phyloP scores from a whole-genome alignment of 1,139 yeast genomes.

The Yamadazyma pseudoaaseri region DNA sequence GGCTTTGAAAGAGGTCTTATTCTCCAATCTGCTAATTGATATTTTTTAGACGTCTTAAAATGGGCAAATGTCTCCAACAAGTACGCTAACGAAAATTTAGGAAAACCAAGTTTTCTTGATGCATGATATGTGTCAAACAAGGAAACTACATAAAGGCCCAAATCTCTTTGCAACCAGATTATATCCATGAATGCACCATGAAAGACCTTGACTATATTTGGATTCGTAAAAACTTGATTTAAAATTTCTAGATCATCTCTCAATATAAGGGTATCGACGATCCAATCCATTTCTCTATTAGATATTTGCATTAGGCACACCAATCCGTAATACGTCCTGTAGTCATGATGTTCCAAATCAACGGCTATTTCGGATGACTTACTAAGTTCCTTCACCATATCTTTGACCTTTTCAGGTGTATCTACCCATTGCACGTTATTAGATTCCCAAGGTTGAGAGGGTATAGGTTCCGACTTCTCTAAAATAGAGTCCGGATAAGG shows the following conservation, averaged over 20 bases:
- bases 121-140: slow-evolving; percentile 94
- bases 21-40: slow-evolving; percentile 98
- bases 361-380: slow-evolving; percentile 72
- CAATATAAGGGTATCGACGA: slow-evolving; percentile 74
- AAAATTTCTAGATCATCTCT: slow-evolving; percentile 68
- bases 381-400: slow-evolving; percentile 55
- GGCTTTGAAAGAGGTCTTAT: slow-evolving; percentile 76
- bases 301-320: slow-evolving; percentile 95
- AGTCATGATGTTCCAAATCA: slow-evolving; percentile 97
- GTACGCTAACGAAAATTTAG: slow-evolving; percentile 82
- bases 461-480: slow-evolving; percentile 47
- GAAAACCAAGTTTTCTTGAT: slow-evolving; percentile 71
- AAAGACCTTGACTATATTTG: slow-evolving; percentile 76
- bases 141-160: slow-evolving; percentile 87
- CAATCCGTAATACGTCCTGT: slow-evolving; percentile 83
- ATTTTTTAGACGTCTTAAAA: slow-evolving; percentile 88
- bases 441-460: slow-evolving; percentile 63
- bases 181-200: slow-evolving; percentile 98
- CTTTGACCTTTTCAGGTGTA: slow-evolving; percentile 45
- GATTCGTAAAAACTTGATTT: slow-evolving; percentile 78
- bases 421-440: slow-evolving; percentile 75
- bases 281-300: slow-evolving; percentile 74
- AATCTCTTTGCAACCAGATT: slow-evolving; percentile 93
- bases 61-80: slow-evolving; percentile 76
- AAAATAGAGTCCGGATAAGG: slow-evolving; percentile 66